phyloP scores from a whole-genome alignment of 345 rosid species.

The Ailanthus altissimus region DNA sequence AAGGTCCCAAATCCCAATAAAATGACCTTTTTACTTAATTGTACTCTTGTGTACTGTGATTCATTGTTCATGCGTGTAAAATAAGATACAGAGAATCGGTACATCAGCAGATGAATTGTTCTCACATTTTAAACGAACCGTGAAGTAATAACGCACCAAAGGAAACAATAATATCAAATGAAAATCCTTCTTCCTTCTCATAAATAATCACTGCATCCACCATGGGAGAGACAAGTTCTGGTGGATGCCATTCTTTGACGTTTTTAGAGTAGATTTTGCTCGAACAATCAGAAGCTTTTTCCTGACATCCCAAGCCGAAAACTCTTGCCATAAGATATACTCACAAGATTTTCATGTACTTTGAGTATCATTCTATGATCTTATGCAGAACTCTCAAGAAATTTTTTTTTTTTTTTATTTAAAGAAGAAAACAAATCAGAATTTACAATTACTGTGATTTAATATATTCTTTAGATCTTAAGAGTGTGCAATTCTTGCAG shows the following conservation, averaged over 20 bases:
- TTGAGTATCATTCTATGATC: background rate
- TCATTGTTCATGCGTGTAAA: background rate
- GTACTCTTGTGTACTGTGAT: background rate
- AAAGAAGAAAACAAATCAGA: too few species aligned
- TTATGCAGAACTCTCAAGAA: background rate
- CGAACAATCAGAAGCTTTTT: background rate
- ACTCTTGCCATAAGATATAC: background rate
- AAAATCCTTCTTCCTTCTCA: background rate
- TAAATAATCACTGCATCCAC: background rate
- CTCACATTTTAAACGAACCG: background rate
- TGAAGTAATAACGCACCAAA: background rate
- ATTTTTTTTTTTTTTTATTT: too few species aligned
- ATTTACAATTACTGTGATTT: background rate
- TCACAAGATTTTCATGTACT: conserved; percentile 5
- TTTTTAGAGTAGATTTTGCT: background rate
- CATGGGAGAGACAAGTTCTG: background rate
- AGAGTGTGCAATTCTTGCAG: background rate
- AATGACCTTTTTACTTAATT: background rate
- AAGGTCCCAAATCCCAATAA: background rate
- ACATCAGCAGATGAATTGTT: background rate
- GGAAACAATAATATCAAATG: background rate
- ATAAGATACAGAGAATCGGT: background rate
- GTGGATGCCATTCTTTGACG: conserved; percentile 6
- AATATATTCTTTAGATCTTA: background rate
- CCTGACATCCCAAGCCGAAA: background rate